A percentile compares a stretch with the other conserved stretches of the same genome.
These are phyloP conservation scores for Russula emetica DNA, from an alignment of 768 basidiomycete genomes.

Conservation along the genomic window DNA sequence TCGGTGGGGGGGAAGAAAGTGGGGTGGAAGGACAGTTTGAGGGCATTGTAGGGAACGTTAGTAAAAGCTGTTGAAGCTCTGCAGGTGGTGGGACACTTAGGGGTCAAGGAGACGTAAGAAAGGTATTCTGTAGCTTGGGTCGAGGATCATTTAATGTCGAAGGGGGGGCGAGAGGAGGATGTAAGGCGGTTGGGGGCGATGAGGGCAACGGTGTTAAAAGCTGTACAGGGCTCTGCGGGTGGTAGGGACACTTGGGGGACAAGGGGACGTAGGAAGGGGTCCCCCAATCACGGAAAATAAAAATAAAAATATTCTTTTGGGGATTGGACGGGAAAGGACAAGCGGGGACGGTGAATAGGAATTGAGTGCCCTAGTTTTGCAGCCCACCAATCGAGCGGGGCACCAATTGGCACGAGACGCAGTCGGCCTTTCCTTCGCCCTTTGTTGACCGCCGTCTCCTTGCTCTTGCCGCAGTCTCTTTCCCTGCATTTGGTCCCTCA, in stretches of 20 bases:
- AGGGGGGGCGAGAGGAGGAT: no score
- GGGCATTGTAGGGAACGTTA: not conserved
- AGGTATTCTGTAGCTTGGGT: not conserved
- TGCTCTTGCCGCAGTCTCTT: slow-evolving; percentile 3
- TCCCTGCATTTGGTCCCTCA: slow-evolving; percentile 3
- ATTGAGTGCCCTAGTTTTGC: not conserved
- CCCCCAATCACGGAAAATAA: not conserved
- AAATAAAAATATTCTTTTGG: slow-evolving; percentile 2
- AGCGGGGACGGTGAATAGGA: not conserved
- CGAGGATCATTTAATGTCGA: no score
- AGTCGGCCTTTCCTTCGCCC: not conserved
- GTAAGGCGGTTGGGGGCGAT: not conserved
- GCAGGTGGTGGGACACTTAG: not conserved
- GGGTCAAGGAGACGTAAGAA: not conserved
- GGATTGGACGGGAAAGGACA: not conserved
- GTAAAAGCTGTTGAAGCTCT: not conserved
- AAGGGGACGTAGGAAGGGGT: not conserved
- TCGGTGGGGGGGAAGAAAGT: not conserved
- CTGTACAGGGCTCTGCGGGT: not conserved
- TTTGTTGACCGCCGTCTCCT: slow-evolving; percentile 2
- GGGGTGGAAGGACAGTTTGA: not conserved
- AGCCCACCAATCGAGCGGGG: not conserved
- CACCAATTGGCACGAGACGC: not conserved
- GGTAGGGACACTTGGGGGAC: not conserved
- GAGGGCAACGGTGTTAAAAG: not conserved